These are phyloP conservation scores for Pseudoneurospora amorphoporcata DNA, from an alignment of 495 filamentous ascomycete species.

Conservation along the genomic window DNA sequence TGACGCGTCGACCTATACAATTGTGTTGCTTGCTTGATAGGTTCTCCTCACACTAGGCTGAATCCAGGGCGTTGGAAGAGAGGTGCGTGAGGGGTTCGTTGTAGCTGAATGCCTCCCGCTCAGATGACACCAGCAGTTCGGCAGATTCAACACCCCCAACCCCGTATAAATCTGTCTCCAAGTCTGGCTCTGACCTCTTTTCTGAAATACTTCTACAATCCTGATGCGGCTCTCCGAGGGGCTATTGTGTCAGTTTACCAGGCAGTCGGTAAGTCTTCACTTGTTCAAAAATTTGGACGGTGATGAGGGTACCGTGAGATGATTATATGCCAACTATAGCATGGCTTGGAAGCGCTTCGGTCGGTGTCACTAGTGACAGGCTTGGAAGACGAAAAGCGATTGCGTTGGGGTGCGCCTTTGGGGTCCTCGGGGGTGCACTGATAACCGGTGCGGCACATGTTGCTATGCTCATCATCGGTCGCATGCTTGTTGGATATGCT, in stretches of 20 bases:
- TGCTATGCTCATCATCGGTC: constrained; percentile 45
- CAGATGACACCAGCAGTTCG: background rate
- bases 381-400: constrained; percentile 38
- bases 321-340: constrained; percentile 22
- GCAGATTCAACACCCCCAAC: background rate
- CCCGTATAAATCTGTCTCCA: constrained; percentile 4
- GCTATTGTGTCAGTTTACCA: constrained; percentile 43
- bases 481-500: constrained; percentile 39
- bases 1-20: background rate
- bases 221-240: constrained; percentile 35
- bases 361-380: constrained; percentile 35
- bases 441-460: constrained; percentile 41
- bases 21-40: background rate
- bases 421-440: constrained; percentile 36
- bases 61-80: background rate
- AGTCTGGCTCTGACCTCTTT: constrained; percentile 36
- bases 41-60: background rate
- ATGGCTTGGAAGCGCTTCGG: constrained; percentile 40
- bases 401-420: constrained; percentile 38
- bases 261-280: constrained; percentile 14
- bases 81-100: background rate
- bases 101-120: background rate
- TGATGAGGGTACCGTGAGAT: constrained; percentile 10
- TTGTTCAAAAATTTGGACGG: background rate
- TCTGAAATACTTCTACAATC: constrained; percentile 28